Percentiles rank a stretch among this genome's conserved stretches.
phyloP scores from a whole-genome alignment of 2,329 filamentous ascomycete species.

The Kalmusia sp. region DNA sequence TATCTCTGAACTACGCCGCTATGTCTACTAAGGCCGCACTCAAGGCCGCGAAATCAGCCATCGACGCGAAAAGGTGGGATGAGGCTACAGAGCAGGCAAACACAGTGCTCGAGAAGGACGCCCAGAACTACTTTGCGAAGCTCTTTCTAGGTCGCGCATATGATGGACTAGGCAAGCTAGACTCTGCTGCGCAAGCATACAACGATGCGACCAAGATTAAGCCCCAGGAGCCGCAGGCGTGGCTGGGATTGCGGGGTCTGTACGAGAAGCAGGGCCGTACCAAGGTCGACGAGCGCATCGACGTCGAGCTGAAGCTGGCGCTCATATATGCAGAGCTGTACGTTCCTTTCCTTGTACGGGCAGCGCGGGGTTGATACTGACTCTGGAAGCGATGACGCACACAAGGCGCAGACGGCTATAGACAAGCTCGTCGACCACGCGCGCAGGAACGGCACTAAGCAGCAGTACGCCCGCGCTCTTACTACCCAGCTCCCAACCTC shows the following conservation, averaged over 20 bases:
- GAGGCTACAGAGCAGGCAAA: conserved; percentile 74
- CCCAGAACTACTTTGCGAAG: conserved; percentile 83
- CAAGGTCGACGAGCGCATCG: conserved; percentile 76
- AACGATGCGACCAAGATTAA: conserved; percentile 74
- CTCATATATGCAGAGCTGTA: conserved; percentile 68
- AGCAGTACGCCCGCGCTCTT: conserved; percentile 79
- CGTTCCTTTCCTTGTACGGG: not conserved
- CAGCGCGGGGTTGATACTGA: conserved; percentile 13
- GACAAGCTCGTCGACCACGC: conserved; percentile 82
- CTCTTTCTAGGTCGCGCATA: conserved; percentile 88
- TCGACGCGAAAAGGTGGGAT: conserved; percentile 81
- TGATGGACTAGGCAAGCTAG: conserved; percentile 75
- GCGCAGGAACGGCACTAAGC: conserved; percentile 72
- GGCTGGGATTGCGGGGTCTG: conserved; percentile 86
- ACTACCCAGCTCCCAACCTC: conserved; percentile 80
- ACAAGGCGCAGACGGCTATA: conserved; percentile 68
- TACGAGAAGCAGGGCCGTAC: conserved; percentile 78
- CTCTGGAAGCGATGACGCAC: conserved; percentile 60
- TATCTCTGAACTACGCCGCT: not conserved
- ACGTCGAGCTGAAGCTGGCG: conserved; percentile 75
- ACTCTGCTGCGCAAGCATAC: conserved; percentile 81
- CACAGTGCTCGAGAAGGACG: conserved; percentile 73
- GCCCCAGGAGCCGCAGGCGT: conserved; percentile 79
- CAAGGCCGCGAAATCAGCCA: conserved; percentile 79
- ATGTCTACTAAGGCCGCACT: conserved; percentile 71